Conservation (phyloP, 371 early-diverging fungal genomes). For the Mortierella sp. region DNA sequence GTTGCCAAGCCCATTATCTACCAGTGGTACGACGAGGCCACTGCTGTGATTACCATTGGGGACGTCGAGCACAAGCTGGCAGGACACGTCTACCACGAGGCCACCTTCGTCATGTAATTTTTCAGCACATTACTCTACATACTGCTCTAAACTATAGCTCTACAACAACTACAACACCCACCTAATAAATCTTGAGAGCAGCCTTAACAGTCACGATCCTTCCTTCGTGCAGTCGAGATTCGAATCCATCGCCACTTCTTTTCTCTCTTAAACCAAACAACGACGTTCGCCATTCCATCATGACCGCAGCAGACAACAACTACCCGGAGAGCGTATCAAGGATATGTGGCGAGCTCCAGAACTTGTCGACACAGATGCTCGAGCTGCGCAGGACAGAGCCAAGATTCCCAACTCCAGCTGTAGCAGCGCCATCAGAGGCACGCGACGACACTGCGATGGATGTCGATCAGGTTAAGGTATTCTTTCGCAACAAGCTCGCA, state of each 20-base stretch:
- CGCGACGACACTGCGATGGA: slow-evolving; percentile 34
- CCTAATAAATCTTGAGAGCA: neutral
- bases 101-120: slow-evolving; percentile 52
- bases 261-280: neutral
- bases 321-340: slow-evolving; percentile 31
- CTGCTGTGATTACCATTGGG: slow-evolving; percentile 75
- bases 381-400: slow-evolving; percentile 16
- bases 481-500: neutral
- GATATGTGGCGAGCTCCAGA: slow-evolving; percentile 32
- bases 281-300: neutral
- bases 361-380: slow-evolving; percentile 28
- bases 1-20: slow-evolving; percentile 95
- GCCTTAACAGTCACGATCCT: neutral
- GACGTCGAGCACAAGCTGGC: slow-evolving; percentile 68
- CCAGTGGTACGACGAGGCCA: slow-evolving; percentile 84
- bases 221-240: neutral
- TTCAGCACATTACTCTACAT: no score
- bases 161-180: neutral
- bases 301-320: slow-evolving; percentile 8
- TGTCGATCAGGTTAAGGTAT: slow-evolving; percentile 32
- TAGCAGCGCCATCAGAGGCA: neutral
- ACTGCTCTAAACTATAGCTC: neutral
- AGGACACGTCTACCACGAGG: slow-evolving; percentile 57
- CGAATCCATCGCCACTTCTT: neutral
- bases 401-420: neutral